phyloP scores from a whole-genome alignment of 2,329 filamentous ascomycete species.

The Fusarium pseudonygamai region DNA sequence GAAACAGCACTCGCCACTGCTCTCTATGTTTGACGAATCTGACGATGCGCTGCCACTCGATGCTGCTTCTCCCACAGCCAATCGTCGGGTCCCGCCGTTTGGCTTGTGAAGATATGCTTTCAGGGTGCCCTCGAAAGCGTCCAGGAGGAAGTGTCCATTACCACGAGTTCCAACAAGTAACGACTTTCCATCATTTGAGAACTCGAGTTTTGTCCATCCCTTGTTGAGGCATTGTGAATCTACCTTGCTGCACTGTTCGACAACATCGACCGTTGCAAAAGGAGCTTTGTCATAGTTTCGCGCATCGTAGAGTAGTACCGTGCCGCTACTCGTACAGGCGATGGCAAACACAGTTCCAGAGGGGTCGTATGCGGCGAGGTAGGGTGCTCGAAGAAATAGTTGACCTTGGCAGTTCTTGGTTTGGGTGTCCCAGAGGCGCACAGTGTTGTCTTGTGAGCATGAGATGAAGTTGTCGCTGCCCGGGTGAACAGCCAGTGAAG shows the following conservation, averaged over 20 bases:
- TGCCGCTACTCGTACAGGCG: conserved; percentile 81
- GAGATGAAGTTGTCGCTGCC: conserved; percentile 92
- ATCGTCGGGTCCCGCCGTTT: conserved; percentile 61
- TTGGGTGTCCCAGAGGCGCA: conserved; percentile 88
- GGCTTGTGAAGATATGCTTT: conserved; percentile 76
- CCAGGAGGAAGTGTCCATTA: conserved; percentile 88
- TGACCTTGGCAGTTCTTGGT: conserved; percentile 83
- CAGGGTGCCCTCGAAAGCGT: conserved; percentile 86
- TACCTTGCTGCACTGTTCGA: conserved; percentile 61
- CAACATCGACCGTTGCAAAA: conserved; percentile 85
- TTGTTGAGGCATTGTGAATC: conserved; percentile 67
- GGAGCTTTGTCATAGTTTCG: conserved; percentile 94
- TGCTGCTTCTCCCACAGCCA: conserved; percentile 62
- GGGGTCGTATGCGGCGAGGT: conserved; percentile 89
- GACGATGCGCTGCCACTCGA: conserved; percentile 49
- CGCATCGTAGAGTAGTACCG: conserved; percentile 88
- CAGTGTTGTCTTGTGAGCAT: conserved; percentile 88
- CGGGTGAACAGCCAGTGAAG: conserved; percentile 83
- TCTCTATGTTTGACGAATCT: conserved; percentile 56
- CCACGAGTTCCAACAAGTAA: conserved; percentile 86
- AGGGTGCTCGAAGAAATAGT: conserved; percentile 81
- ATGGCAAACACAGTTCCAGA: conserved; percentile 92
- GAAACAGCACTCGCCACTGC: conserved; percentile 85
- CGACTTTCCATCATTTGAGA: conserved; percentile 93
- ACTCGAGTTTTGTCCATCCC: conserved; percentile 92